Conservation (phyloP, 305 asterid species). For the Lippia alba region DNA sequence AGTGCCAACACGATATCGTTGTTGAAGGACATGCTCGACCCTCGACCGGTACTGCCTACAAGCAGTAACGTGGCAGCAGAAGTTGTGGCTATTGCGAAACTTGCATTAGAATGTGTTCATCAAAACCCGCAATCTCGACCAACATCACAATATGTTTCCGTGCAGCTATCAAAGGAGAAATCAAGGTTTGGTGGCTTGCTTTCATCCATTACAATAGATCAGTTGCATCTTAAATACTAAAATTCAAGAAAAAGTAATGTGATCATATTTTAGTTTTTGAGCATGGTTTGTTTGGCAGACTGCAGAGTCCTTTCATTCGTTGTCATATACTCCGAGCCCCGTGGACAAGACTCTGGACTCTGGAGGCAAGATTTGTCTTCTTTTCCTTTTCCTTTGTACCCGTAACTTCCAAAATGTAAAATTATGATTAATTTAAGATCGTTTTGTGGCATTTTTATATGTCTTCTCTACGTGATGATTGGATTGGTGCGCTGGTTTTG, state of each 20-base stretch:
- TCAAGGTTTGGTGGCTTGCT: neutral
- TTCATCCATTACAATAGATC: constrained; percentile 8
- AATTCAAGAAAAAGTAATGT: neutral
- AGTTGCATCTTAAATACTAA: constrained; percentile 3
- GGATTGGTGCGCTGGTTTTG: too few relatives aligned
- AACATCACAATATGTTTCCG: constrained; percentile 37
- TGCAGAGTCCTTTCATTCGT: too few relatives aligned
- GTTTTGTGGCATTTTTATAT: too few relatives aligned
- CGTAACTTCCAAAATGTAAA: too few relatives aligned
- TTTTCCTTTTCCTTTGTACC: too few relatives aligned
- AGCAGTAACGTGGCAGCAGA: constrained; percentile 23
- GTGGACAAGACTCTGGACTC: too few relatives aligned
- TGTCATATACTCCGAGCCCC: too few relatives aligned
- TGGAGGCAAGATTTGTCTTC: too few relatives aligned
- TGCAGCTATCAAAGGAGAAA: constrained; percentile 23
- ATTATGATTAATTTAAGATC: too few relatives aligned
- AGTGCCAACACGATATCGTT: neutral
- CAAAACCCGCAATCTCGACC: constrained; percentile 40
- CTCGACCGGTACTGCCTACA: constrained; percentile 28
- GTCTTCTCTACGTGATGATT: too few relatives aligned
- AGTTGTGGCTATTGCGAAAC: constrained; percentile 14
- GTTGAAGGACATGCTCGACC: constrained; percentile 37
- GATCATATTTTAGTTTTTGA: neutral
- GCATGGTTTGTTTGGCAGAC: too few relatives aligned
- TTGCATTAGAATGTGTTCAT: constrained; percentile 32